Evolutionary conservation across 495 filamentous ascomycete species (phyloP), one percentile per base, ranked within the genome.

Genomic region (Peziza echinospora): DNA sequence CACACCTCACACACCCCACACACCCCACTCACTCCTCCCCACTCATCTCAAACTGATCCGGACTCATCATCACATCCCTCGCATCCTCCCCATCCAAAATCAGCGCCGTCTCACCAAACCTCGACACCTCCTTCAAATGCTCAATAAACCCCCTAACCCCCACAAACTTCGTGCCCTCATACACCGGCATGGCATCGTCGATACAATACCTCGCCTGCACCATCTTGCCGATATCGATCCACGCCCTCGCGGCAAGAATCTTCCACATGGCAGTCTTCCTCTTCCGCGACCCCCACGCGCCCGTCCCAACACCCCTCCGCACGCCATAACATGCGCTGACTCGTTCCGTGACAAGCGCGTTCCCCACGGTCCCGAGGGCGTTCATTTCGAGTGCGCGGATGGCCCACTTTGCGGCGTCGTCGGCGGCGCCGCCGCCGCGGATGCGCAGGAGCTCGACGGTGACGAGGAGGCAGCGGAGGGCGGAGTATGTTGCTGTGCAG

Each of bases 181-280:
- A 91, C 44, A 82, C 71, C 47, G 65, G 67, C 21, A 75, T 64
- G 0, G 81, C 82, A 47, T 78, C 74, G 43, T 80, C 73, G 11
- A 93, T 63, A 51, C 80, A 81, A 10, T 68, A 64, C 44, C 79
- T 77, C 11, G 81, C 77, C 51, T 83, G 76, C 13, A 75, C 65
- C 25, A 68, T 71, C 45, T 84, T 82, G 6, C 69, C 72, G 28
- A 82, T 68, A 30, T 68, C 70, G 13, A 86, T 61, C 89, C 89
- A 97, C 2, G 75, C 70, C 44, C 91, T 80, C 0, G 85, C 77
- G 5, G 80, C 80, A 24, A 92, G 65, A 22, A 89, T 70, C 52
- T 75, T 80, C 87, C 91, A 97, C 60, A 93, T 71, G 0, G 82
- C 91, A 7, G 84, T 79, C 63, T 93, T 96, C 22, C 89, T 69